phyloP scores from a whole-genome alignment of 768 basidiomycete genomes.

The Leccinum boreale region DNA sequence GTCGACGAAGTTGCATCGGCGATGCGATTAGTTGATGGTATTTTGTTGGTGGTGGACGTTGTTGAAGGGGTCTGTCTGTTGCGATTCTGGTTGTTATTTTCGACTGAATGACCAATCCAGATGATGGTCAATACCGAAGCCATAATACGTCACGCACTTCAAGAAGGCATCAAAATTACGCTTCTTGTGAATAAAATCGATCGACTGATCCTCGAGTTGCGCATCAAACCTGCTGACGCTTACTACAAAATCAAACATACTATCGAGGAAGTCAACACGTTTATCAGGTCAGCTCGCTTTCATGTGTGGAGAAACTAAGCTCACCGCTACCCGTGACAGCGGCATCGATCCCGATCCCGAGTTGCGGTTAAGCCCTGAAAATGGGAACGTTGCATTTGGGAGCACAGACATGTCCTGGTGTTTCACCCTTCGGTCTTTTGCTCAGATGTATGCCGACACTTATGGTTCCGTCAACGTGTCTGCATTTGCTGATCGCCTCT shows the following conservation, averaged over 20 bases:
- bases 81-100: background rate
- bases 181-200: constrained; percentile 98
- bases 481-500: constrained; percentile 85
- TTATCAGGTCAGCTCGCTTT: constrained; percentile 69
- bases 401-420: constrained; percentile 98
- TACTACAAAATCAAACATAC: constrained; percentile 99
- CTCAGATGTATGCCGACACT: constrained; percentile 93
- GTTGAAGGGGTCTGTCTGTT: constrained; percentile 81
- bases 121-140: constrained; percentile 92
- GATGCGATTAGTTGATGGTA: constrained; percentile 85
- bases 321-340: constrained; percentile 33
- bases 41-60: constrained; percentile 94
- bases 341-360: constrained; percentile 87
- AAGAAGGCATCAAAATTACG: constrained; percentile 85
- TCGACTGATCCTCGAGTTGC: constrained; percentile 91
- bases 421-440: constrained; percentile 92
- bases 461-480: constrained; percentile 83
- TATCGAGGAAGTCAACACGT: constrained; percentile 96
- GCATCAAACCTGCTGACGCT: constrained; percentile 93
- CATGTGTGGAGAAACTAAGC: background rate
- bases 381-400: constrained; percentile 95
- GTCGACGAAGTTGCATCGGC: constrained; percentile 94
- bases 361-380: constrained; percentile 87
- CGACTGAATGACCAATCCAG: constrained; percentile 37
- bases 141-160: constrained; percentile 83